Conservation (phyloP, 2,329 filamentous ascomycete species). For the Geosmithia flava region DNA sequence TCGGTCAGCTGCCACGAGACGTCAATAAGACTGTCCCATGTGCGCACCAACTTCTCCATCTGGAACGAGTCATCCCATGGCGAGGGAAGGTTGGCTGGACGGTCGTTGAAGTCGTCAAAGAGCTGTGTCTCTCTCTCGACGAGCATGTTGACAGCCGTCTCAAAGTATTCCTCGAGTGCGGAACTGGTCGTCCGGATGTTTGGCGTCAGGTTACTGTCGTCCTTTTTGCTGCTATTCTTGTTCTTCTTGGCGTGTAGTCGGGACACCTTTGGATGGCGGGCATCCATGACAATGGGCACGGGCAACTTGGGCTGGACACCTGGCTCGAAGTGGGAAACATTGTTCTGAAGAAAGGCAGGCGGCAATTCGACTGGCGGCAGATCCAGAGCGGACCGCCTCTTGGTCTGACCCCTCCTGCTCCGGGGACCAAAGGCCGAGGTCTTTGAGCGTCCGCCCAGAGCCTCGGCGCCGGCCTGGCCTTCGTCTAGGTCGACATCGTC, state of each 20-base stretch:
- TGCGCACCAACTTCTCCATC: conserved; percentile 9
- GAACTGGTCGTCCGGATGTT: neutral
- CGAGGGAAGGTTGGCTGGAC: neutral
- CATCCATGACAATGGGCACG: neutral
- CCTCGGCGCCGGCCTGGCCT: neutral
- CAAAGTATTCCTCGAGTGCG: conserved; percentile 1
- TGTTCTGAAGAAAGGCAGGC: neutral
- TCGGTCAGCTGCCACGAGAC: conserved; percentile 22
- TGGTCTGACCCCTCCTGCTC: neutral
- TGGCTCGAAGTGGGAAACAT: conserved; percentile 1
- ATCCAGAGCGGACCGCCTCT: neutral
- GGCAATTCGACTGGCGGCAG: conserved; percentile 3
- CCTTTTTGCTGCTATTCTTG: neutral
- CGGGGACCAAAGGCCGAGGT: neutral
- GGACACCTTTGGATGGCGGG: neutral
- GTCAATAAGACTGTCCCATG: conserved; percentile 22
- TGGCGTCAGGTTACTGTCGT: neutral
- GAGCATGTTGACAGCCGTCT: conserved; percentile 2
- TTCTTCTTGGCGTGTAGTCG: neutral
- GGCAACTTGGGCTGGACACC: conserved; percentile 1
- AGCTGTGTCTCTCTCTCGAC: neutral
- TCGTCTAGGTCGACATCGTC: conserved; percentile 1
- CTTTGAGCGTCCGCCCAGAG: neutral
- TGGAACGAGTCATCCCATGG: conserved; percentile 1
- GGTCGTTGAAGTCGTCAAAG: neutral